Base-by-base conservation (phyloP, 352 stramenopile species). In the Phytophthora aleatoria region DNA sequence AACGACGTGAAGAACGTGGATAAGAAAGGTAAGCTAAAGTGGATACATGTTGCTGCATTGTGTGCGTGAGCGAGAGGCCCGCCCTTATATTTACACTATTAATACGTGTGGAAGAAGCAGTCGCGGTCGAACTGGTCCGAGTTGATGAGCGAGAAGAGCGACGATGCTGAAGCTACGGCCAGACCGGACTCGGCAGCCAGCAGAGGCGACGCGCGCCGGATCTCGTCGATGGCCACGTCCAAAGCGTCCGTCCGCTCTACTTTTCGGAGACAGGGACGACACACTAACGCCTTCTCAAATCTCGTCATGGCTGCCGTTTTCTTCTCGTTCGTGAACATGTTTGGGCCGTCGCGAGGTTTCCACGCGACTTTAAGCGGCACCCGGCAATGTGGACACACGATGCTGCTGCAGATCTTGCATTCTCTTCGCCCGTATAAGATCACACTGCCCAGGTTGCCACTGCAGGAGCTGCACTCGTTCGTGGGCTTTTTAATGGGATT, bases 81-180 rank as follows among this genome's bases (percentile, higher is more conserved):
- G 9, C 45, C 26, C 24, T 50, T 50, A 51, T 31, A 35, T 26
- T 30, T 31, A 35, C 15, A 41, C 45, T 67, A 73, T 47, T 73
- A 39, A 16, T 55, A 54, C 43, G 53, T 67, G 56, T 74, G 39
- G 56, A 74, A 76, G 59, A 73, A 77, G 65, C 53, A 69, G 38
- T 71, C 67, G 45, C 48, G 51, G 65, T 74, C 69, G 61, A 74
- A 77, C 13, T 57, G 45, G 55, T 77, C 69, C 69, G 69, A 77
- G 56, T 68, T 77, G 61, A 74, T 74, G 30, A 77, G 69, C 11
- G 69, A 77, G 48, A 69, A 71, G 28, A 77, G 60, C 20, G 69
- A 77, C n/a, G 69, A 74, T 8, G 60, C 69, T 10, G 69, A 77
- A 39, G 66, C 59, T 43, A 73, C 36, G n/a, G 65, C 54, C 44